Evolutionary conservation across 2,329 filamentous ascomycete genomes (phyloP), one percentile per base, ranked within the genome.

Genomic region (Colletotrichum sojae): DNA sequence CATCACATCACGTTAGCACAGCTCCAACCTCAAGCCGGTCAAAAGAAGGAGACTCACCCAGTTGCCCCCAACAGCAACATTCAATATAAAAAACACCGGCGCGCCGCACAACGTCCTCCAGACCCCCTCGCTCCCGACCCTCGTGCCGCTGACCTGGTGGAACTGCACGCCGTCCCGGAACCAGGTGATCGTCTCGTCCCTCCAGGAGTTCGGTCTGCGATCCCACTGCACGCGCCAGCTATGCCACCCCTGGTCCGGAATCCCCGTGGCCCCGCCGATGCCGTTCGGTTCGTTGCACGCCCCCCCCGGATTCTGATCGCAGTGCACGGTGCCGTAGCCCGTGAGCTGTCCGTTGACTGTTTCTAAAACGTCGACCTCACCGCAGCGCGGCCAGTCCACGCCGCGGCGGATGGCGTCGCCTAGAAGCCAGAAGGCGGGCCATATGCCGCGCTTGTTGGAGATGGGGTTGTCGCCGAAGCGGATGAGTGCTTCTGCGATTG

Each of bases 351-450:
- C 85, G 75, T 86, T 83, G 69, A 87, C 78, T 31, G 80, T 82
- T 78, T 87, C 85, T 59, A 86, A 79, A 67, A 86, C 80, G 72
- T 87, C 85, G 53, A 87, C 76, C 78, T 87, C 85, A 27, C 85
- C 85, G 71, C 84, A 85, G 8, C 75, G 76, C 0, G 85, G 85
- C 85, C 85, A 87, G 20, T 71, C 69, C 2, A 80, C 83, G 13
- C 84, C 84, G 69, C 78, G 75, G 6, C 84, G 82, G 58, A 86
- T 77, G 16, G 83, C 78, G 67, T 84, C 79, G 12, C 85, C 85
- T 1, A 87, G 80, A 61, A 85, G 76, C 85, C 85, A 87, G 73
- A 87, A 87, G 4, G 85, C 85, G 2, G 85, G 85, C 85, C 85
- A 87, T 71, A 87, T 79, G 13, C 85, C 85, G 72, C 83, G 79